Percentiles rank a stretch among this genome's conserved stretches.
Evolutionary conservation across 768 basidiomycete genomes (phyloP).

Genomic region (Auriculariales sp.): DNA sequence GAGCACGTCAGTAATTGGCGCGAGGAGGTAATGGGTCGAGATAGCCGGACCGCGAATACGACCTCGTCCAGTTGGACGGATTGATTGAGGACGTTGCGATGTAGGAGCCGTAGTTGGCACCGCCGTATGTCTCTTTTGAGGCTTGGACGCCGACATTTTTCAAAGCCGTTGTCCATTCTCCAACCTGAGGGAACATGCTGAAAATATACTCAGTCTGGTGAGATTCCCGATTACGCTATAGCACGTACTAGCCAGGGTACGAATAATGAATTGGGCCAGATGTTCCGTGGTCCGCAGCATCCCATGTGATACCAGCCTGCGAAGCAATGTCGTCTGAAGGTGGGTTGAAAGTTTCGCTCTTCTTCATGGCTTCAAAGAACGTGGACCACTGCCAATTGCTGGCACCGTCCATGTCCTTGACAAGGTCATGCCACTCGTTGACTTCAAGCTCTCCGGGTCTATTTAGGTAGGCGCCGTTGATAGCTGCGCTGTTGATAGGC

Average conservation of each 20-base stretch:
- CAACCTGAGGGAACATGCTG: neutral
- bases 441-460: constrained; percentile 35
- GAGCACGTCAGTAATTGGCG: constrained; percentile 47
- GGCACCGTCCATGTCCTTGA: constrained; percentile 19
- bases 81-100: constrained; percentile 48
- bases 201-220: neutral
- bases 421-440: constrained; percentile 30
- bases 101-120: constrained; percentile 34
- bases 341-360: constrained; percentile 41
- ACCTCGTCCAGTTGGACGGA: constrained; percentile 46
- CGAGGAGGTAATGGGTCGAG: constrained; percentile 51
- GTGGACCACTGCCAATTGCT: constrained; percentile 31
- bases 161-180: neutral
- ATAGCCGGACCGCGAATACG: constrained; percentile 47
- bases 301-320: constrained; percentile 30
- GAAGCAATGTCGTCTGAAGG: constrained; percentile 26
- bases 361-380: constrained; percentile 31
- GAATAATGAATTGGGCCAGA: constrained; percentile 33
- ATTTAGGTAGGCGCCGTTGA: constrained; percentile 57
- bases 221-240: neutral
- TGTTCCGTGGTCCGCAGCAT: constrained; percentile 32
- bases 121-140: constrained; percentile 27
- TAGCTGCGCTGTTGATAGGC: constrained; percentile 21
- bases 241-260: constrained; percentile 21
- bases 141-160: neutral